A percentile compares a stretch with the other conserved stretches of the same genome.
phyloP scores from a whole-genome alignment of 2,329 filamentous ascomycete genomes.

The Ophiostoma ulmi region DNA sequence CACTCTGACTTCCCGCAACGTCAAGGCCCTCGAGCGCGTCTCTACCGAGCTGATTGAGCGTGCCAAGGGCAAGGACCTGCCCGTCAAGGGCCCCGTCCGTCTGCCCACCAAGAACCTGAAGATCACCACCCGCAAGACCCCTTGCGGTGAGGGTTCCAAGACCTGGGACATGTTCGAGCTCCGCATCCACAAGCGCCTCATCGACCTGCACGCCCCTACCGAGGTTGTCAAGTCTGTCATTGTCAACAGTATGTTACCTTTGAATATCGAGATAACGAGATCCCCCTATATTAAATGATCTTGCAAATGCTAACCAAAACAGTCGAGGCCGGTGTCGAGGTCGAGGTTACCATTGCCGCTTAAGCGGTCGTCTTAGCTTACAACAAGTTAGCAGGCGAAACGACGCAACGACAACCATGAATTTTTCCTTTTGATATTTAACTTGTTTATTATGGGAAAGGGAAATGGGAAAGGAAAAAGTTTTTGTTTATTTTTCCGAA shows the following conservation, averaged over 20 bases:
- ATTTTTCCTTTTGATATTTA: neutral
- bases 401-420: conserved; percentile 14
- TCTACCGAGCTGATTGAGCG: conserved; percentile 98
- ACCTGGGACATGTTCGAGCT: conserved; percentile 92
- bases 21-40: conserved; percentile 94
- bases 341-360: conserved; percentile 87
- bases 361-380: conserved; percentile 19
- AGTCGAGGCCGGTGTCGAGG: conserved; percentile 83
- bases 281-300: no score
- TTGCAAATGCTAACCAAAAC: conserved; percentile 19
- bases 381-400: neutral
- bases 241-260: conserved; percentile 59
- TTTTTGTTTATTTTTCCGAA: neutral
- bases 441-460: neutral
- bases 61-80: conserved; percentile 96
- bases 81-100: conserved; percentile 95
- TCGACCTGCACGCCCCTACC: conserved; percentile 94
- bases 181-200: conserved; percentile 98
- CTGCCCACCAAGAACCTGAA: conserved; percentile 96
- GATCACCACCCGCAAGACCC: conserved; percentile 97
- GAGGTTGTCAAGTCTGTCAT: conserved; percentile 97
- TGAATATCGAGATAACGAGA: no score
- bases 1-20: conserved; percentile 93
- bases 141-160: conserved; percentile 99
- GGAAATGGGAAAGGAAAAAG: neutral